Conservation (phyloP, 805 yeast species). For the Yarrowia sp. region DNA sequence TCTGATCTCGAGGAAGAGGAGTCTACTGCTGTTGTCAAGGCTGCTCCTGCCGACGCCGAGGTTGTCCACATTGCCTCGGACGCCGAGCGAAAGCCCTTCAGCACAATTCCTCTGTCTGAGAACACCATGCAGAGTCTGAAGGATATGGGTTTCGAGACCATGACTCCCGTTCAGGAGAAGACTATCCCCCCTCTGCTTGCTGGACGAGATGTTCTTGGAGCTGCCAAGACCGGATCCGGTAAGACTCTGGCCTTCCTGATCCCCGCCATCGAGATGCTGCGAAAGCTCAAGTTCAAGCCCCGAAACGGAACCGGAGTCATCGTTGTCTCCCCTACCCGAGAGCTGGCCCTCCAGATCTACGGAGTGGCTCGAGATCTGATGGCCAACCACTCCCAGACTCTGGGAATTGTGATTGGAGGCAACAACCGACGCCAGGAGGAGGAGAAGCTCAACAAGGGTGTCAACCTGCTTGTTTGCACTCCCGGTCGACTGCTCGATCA, state of each 20-base stretch:
- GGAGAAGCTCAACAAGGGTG: conserved; percentile 92
- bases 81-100: conserved; percentile 50
- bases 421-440: conserved; percentile 98
- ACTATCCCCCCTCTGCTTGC: conserved; percentile 96
- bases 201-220: conserved; percentile 96
- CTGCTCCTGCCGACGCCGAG: conserved; percentile 34
- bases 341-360: conserved; percentile 94
- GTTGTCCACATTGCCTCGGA: conserved; percentile 43
- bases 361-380: conserved; percentile 96
- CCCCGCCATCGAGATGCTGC: conserved; percentile 93
- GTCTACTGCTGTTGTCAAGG: conserved; percentile 42
- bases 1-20: conserved; percentile 43
- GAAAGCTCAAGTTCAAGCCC: conserved; percentile 92
- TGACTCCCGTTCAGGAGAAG: conserved; percentile 95
- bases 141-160: conserved; percentile 86
- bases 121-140: conserved; percentile 82
- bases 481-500: conserved; percentile 98
- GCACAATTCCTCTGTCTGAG: conserved; percentile 71
- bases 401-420: conserved; percentile 98
- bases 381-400: conserved; percentile 89
- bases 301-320: conserved; percentile 98
- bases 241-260: conserved; percentile 93
- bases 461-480: conserved; percentile 90
- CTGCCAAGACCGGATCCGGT: conserved; percentile 99
- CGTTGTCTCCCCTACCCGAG: conserved; percentile 96